Percentiles rank a stretch among this genome's conserved stretches.
Conservation (phyloP, 2,329 filamentous ascomycete genomes). For the Neonectria punicea region DNA sequence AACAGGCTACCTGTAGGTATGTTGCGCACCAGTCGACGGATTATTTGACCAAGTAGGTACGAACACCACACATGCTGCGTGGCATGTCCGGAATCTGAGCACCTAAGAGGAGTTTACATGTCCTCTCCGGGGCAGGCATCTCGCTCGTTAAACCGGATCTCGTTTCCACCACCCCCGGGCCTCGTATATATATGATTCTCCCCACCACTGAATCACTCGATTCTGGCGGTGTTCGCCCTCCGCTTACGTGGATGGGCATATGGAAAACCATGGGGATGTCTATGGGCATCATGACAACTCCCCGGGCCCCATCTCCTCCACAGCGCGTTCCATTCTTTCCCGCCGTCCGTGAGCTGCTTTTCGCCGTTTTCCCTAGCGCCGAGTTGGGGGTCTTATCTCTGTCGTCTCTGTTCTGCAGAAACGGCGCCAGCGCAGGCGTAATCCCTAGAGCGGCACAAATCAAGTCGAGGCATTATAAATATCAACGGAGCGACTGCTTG, state of each 20-base stretch:
- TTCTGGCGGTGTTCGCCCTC: constrained; percentile 27
- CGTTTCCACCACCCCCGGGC: constrained; percentile 13
- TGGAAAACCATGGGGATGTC: not conserved
- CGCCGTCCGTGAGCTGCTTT: constrained; percentile 19
- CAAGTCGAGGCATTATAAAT: constrained; percentile 45
- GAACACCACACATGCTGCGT: constrained; percentile 11
- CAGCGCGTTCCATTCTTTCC: constrained; percentile 17
- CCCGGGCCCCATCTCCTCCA: constrained; percentile 17
- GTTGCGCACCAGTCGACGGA: constrained; percentile 5
- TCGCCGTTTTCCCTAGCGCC: constrained; percentile 36
- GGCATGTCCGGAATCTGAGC: constrained; percentile 10
- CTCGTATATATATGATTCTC: constrained; percentile 26
- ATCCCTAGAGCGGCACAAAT: constrained; percentile 34
- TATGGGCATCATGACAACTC: constrained; percentile 24
- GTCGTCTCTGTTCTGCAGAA: constrained; percentile 27
- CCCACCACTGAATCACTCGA: constrained; percentile 14
- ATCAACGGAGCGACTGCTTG: constrained; percentile 38
- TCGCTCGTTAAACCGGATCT: constrained; percentile 24
- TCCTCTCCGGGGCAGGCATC: constrained; percentile 21
- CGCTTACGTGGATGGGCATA: constrained; percentile 18
- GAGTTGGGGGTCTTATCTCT: constrained; percentile 39
- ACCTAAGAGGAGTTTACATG: constrained; percentile 17
- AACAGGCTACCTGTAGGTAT: not conserved
- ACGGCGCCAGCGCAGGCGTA: constrained; percentile 31
- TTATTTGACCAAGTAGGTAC: constrained; percentile 8